These are phyloP conservation scores for Acephala macrosclerotiorum DNA, from an alignment of 2,329 filamentous ascomycete genomes.

Conservation along the genomic window DNA sequence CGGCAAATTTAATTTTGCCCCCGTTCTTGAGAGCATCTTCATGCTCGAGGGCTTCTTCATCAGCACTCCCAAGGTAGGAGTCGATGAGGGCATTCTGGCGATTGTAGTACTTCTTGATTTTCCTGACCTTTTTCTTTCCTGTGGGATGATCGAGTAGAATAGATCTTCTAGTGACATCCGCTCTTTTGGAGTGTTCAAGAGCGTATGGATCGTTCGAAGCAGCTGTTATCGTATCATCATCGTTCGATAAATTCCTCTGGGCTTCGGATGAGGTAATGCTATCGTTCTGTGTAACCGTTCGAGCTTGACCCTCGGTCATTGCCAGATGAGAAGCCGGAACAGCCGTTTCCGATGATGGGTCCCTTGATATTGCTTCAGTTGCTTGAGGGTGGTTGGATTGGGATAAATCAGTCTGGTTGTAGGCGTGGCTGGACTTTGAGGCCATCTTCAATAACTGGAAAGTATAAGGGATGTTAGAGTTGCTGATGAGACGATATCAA, in stretches of 20 bases:
- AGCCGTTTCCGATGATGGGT: conserved; percentile 20
- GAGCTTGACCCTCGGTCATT: conserved; percentile 14
- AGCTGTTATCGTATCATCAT: conserved; percentile 20
- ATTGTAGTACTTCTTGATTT: conserved; percentile 56
- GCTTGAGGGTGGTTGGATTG: conserved; percentile 13
- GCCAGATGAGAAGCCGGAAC: conserved; percentile 16
- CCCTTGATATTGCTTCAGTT: conserved; percentile 17
- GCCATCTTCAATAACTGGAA: conserved; percentile 20
- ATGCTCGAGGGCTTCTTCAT: conserved; percentile 60
- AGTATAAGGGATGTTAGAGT: conserved; percentile 3
- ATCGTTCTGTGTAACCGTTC: conserved; percentile 5
- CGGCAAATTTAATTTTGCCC: conserved; percentile 59
- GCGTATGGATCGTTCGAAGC: conserved; percentile 45
- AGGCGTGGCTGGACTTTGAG: conserved; percentile 13
- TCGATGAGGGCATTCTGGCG: conserved; percentile 58
- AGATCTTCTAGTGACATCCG: conserved; percentile 50
- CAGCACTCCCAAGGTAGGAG: conserved; percentile 60
- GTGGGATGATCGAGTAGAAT: conserved; percentile 57
- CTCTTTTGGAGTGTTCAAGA: conserved; percentile 42
- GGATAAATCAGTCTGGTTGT: conserved; percentile 8
- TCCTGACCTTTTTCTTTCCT: conserved; percentile 47
- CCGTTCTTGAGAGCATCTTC: conserved; percentile 59
- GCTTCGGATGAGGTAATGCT: conserved; percentile 10
- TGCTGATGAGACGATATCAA: conserved; percentile 10
- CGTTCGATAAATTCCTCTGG: conserved; percentile 13